Conservation (phyloP, 2,329 filamentous ascomycete species). For the Ophiocordyceps camponoti-rufipedis region DNA sequence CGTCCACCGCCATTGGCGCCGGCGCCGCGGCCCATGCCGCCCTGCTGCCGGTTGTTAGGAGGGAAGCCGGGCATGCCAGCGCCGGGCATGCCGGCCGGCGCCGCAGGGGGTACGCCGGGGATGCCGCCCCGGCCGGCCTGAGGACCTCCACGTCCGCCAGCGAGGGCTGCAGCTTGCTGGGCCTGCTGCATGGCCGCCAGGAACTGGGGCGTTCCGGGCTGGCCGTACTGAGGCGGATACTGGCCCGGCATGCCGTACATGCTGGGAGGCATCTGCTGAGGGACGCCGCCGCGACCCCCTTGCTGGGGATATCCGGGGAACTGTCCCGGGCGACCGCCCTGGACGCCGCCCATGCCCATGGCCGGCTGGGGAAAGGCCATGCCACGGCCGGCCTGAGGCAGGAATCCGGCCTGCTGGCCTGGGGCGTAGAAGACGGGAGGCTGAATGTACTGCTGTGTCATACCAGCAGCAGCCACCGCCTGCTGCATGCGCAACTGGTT, state of each 20-base stretch:
- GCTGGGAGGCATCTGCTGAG: constrained; percentile 74
- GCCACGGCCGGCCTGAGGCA: constrained; percentile 44
- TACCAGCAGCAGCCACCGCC: constrained; percentile 74
- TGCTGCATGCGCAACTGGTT: constrained; percentile 98
- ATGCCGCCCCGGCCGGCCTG: constrained; percentile 56
- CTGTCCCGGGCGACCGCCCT: constrained; percentile 68
- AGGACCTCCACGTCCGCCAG: constrained; percentile 44
- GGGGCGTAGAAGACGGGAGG: constrained; percentile 84
- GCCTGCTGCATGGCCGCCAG: constrained; percentile 71
- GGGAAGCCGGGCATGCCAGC: constrained; percentile 38
- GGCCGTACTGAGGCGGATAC: constrained; percentile 64
- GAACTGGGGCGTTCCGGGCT: constrained; percentile 63
- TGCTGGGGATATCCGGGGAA: constrained; percentile 76
- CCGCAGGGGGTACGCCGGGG: constrained; percentile 55
- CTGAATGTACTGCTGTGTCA: constrained; percentile 77
- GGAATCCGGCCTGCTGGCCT: constrained; percentile 56
- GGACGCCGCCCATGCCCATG: constrained; percentile 51
- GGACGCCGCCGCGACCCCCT: constrained; percentile 71
- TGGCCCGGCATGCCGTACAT: constrained; percentile 69
- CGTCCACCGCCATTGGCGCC: constrained; percentile 18
- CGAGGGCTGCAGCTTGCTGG: constrained; percentile 39
- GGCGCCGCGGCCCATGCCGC: constrained; percentile 27
- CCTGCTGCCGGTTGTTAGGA: constrained; percentile 35
- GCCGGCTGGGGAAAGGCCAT: constrained; percentile 48
- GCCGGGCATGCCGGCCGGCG: constrained; percentile 24